These are phyloP conservation scores for Chaetomium fimeti DNA, from an alignment of 495 filamentous ascomycete genomes.

Conservation along the genomic window DNA sequence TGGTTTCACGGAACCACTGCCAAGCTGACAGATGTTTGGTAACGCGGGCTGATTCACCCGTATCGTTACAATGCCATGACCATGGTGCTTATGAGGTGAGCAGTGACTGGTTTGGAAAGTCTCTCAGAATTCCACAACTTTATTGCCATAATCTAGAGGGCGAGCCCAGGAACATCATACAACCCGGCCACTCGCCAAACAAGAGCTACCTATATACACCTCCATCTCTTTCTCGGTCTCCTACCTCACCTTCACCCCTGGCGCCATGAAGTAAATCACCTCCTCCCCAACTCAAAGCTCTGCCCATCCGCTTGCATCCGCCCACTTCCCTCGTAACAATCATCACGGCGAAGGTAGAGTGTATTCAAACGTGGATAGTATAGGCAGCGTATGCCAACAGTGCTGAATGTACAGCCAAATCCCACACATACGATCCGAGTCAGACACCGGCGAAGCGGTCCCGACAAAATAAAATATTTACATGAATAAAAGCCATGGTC, in stretches of 20 bases:
- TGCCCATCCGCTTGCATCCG: slow-evolving; percentile 56
- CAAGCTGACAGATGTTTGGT: neutral
- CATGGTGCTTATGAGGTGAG: neutral
- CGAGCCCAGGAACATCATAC: too few relatives aligned
- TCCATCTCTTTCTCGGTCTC: slow-evolving; percentile 52
- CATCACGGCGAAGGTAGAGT: too few relatives aligned
- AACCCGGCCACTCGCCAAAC: slow-evolving; percentile 16
- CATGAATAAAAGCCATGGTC: too few relatives aligned
- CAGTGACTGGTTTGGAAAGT: too few relatives aligned
- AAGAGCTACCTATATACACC: slow-evolving; percentile 53
- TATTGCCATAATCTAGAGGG: too few relatives aligned
- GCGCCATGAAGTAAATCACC: slow-evolving; percentile 66
- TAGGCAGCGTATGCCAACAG: too few relatives aligned
- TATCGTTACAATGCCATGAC: neutral
- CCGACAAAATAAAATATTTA: too few relatives aligned
- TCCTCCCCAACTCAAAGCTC: slow-evolving; percentile 60
- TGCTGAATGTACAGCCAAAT: too few relatives aligned
- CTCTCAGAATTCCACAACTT: too few relatives aligned
- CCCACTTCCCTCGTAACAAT: slow-evolving; percentile 61
- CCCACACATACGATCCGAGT: too few relatives aligned
- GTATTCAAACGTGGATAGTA: too few relatives aligned
- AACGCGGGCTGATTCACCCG: neutral
- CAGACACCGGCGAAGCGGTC: too few relatives aligned
- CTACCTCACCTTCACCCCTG: slow-evolving; percentile 54
- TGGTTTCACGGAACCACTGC: neutral